Conservation (phyloP, 1,284 basidiomycete genomes). For the Pseudozyma sp. region DNA sequence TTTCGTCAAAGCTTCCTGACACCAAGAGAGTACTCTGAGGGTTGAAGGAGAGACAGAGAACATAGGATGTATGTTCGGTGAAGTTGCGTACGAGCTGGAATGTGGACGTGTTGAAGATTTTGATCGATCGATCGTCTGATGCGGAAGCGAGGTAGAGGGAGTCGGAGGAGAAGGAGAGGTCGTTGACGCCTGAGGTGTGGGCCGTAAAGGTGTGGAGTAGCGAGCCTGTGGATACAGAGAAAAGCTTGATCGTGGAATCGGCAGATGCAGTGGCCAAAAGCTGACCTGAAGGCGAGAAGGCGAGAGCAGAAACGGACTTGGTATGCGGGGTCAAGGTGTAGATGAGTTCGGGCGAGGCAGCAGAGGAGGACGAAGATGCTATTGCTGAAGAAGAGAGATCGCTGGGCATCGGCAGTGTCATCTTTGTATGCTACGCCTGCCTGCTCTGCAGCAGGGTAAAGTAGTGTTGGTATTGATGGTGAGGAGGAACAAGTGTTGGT, state of each 20-base stretch:
- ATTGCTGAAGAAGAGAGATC: neutral
- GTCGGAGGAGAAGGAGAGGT: constrained; percentile 61
- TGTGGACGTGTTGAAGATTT: constrained; percentile 50
- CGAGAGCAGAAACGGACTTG: constrained; percentile 70
- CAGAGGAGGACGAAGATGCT: neutral
- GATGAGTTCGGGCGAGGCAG: constrained; percentile 31
- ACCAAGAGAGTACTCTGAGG: constrained; percentile 88
- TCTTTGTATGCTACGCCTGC: neutral
- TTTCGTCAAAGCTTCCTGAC: constrained; percentile 94
- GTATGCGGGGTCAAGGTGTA: constrained; percentile 71
- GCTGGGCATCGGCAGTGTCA: constrained; percentile 16
- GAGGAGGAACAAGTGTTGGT: too few relatives aligned
- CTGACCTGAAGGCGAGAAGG: constrained; percentile 71
- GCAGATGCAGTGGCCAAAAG: constrained; percentile 68
- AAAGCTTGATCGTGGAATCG: constrained; percentile 69
- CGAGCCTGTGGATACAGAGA: constrained; percentile 45
- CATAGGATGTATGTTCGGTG: constrained; percentile 88
- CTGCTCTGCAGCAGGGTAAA: too few relatives aligned
- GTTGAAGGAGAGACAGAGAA: constrained; percentile 91
- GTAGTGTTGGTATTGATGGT: too few relatives aligned
- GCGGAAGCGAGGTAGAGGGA: constrained; percentile 56
- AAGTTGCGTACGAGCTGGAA: constrained; percentile 68
- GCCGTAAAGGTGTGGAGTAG: constrained; percentile 42
- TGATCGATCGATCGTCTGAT: constrained; percentile 59
- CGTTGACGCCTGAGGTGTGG: constrained; percentile 57